phyloP scores from a whole-genome alignment of 768 basidiomycete species.

The Leccinum fibrillosum region DNA sequence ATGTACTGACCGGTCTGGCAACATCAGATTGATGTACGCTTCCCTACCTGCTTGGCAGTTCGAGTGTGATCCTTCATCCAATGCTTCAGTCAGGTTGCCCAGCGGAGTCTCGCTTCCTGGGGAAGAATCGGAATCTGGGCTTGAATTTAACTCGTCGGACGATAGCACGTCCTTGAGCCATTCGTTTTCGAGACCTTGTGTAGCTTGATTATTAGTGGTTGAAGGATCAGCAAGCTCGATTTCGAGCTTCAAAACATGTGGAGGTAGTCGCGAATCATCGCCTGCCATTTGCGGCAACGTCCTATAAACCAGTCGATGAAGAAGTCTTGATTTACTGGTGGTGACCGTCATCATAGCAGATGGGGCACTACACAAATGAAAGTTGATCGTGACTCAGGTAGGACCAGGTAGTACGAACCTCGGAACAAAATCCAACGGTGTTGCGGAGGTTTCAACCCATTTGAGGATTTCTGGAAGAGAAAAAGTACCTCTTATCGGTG shows the following conservation, averaged over 20 bases:
- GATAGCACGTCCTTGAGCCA: background rate
- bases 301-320: constrained; percentile 51
- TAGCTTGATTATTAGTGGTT: background rate
- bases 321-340: constrained; percentile 30
- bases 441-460: constrained; percentile 39
- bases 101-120: background rate
- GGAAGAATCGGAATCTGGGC: background rate
- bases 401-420: constrained; percentile 36
- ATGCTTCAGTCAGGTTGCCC: background rate
- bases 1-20: constrained; percentile 51
- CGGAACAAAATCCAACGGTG: constrained; percentile 45
- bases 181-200: background rate
- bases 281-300: constrained; percentile 24
- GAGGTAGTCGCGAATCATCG: constrained; percentile 7
- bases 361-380: constrained; percentile 36
- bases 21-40: constrained; percentile 44
- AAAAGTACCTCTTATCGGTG: constrained; percentile 45
- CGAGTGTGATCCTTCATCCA: constrained; percentile 2
- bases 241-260: constrained; percentile 39
- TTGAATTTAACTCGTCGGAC: background rate
- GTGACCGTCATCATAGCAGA: constrained; percentile 29
- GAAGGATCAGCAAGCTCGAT: constrained; percentile 24
- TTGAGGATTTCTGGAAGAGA: constrained; percentile 41
- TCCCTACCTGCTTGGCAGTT: constrained; percentile 38
- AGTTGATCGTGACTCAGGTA: background rate